phyloP scores from a whole-genome alignment of 73 alveolate genomes.

The Symbiodinium pilosum region DNA sequence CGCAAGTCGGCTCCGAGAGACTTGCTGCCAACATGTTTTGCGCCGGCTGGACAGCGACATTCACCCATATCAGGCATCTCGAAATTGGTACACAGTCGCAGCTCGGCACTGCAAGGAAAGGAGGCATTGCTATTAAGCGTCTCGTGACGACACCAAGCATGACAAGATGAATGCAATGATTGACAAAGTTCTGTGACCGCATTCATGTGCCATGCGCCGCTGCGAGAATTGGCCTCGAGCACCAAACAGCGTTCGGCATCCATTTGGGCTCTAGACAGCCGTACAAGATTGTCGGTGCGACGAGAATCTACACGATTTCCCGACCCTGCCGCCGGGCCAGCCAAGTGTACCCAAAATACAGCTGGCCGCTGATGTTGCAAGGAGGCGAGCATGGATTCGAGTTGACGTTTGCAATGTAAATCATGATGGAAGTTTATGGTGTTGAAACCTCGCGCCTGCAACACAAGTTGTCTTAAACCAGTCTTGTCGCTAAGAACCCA shows the following conservation, averaged over 20 bases:
- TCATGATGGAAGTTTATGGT: not conserved
- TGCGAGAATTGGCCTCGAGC: not conserved
- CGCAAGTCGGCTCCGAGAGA: not conserved
- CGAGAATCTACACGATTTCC: constrained; percentile 7
- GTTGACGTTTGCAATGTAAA: not conserved
- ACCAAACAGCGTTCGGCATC: not conserved
- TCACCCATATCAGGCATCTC: not conserved
- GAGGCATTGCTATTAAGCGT: too few species aligned
- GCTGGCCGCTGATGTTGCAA: not conserved
- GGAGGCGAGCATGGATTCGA: not conserved
- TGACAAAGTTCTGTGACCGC: not conserved
- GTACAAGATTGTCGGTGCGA: not conserved
- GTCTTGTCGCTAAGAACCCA: constrained; percentile 24
- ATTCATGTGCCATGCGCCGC: not conserved
- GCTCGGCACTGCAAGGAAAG: not conserved
- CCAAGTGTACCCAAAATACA: not conserved
- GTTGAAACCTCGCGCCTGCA: not conserved
- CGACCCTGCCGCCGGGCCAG: constrained; percentile 24
- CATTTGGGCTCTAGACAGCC: not conserved
- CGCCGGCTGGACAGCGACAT: not conserved
- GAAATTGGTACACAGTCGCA: not conserved
- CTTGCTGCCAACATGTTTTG: not conserved
- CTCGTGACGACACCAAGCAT: constrained; percentile 7
- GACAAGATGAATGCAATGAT: not conserved
- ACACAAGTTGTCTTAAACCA: not conserved